Percentiles rank a stretch among this genome's conserved stretches.
phyloP scores from a whole-genome alignment of 2,329 filamentous ascomycete species.

The Xylariomycetidae sp. region DNA sequence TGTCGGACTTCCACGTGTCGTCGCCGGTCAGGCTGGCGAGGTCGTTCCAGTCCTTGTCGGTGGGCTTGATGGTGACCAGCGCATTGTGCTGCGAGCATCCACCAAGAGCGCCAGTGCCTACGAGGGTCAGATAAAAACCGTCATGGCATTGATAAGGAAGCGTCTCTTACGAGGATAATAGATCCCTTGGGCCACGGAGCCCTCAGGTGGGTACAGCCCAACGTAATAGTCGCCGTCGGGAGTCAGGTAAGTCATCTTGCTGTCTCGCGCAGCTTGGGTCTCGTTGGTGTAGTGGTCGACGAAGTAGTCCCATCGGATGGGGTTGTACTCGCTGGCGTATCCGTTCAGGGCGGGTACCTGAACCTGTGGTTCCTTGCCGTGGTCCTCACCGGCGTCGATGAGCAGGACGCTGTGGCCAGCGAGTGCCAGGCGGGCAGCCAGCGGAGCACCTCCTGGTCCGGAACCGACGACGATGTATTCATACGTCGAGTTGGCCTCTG shows the following conservation, averaged over 20 bases:
- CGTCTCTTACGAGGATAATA: slow-evolving; percentile 57
- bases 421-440: slow-evolving; percentile 54
- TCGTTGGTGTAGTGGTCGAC: slow-evolving; percentile 55
- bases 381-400: slow-evolving; percentile 55
- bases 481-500: slow-evolving; percentile 30
- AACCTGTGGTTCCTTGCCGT: slow-evolving; percentile 43
- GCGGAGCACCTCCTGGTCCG: slow-evolving; percentile 52
- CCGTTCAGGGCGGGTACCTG: slow-evolving; percentile 49
- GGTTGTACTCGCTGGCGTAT: slow-evolving; percentile 47
- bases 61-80: slow-evolving; percentile 31
- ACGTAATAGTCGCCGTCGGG: slow-evolving; percentile 46
- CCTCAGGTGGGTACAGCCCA: slow-evolving; percentile 47
- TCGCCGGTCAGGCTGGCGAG: slow-evolving; percentile 31
- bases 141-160: too few species aligned
- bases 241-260: slow-evolving; percentile 53
- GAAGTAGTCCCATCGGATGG: slow-evolving; percentile 57
- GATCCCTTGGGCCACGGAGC: slow-evolving; percentile 45
- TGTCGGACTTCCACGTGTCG: slow-evolving; percentile 13
- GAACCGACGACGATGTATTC: slow-evolving; percentile 60
- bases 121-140: neutral
- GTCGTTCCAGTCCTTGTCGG: slow-evolving; percentile 36
- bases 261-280: slow-evolving; percentile 47
- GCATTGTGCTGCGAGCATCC: slow-evolving; percentile 21
- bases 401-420: slow-evolving; percentile 53
- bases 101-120: slow-evolving; percentile 33